These are phyloP conservation scores for Lobulomyces angularis DNA, from an alignment of 192 early-diverging fungal species.

Conservation along the genomic window DNA sequence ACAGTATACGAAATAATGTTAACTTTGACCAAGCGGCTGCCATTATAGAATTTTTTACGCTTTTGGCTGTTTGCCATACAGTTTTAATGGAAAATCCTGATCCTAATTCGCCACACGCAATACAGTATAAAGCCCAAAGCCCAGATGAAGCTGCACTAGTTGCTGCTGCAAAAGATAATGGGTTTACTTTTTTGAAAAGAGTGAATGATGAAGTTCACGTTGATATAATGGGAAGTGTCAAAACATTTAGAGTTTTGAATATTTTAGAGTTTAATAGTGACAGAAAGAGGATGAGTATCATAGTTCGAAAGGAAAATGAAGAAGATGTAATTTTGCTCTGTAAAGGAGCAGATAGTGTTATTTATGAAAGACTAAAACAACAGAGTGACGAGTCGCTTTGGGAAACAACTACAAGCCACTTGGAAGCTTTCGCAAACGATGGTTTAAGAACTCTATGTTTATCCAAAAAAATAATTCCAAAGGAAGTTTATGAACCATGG, in stretches of 20 bases:
- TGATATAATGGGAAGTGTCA: slow-evolving; percentile 50
- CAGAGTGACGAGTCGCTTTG: slow-evolving; percentile 31
- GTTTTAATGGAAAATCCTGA: slow-evolving; percentile 64
- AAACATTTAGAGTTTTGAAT: slow-evolving; percentile 66
- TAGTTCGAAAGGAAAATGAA: slow-evolving; percentile 68
- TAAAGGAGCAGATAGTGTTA: slow-evolving; percentile 95
- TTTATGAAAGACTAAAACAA: slow-evolving; percentile 62
- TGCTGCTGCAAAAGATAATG: slow-evolving; percentile 61
- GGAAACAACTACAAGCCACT: slow-evolving; percentile 47
- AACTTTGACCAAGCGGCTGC: slow-evolving; percentile 34
- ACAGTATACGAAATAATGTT: background rate
- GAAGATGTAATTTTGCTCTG: slow-evolving; percentile 66
- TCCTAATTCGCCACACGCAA: slow-evolving; percentile 1
- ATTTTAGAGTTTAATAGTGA: slow-evolving; percentile 92
- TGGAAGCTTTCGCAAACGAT: slow-evolving; percentile 65
- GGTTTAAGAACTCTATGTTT: slow-evolving; percentile 86
- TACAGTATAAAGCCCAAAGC: slow-evolving; percentile 59
- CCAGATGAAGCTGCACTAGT: slow-evolving; percentile 79
- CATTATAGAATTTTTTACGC: slow-evolving; percentile 72
- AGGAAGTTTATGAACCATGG: slow-evolving; percentile 67
- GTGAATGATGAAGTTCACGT: slow-evolving; percentile 41
- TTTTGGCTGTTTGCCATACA: slow-evolving; percentile 88
- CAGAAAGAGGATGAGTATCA: slow-evolving; percentile 87
- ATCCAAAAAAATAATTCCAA: slow-evolving; percentile 58
- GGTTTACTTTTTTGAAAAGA: slow-evolving; percentile 58